phyloP scores from a whole-genome alignment of 202 grass and related monocot species.

The Musa balbisiana region DNA sequence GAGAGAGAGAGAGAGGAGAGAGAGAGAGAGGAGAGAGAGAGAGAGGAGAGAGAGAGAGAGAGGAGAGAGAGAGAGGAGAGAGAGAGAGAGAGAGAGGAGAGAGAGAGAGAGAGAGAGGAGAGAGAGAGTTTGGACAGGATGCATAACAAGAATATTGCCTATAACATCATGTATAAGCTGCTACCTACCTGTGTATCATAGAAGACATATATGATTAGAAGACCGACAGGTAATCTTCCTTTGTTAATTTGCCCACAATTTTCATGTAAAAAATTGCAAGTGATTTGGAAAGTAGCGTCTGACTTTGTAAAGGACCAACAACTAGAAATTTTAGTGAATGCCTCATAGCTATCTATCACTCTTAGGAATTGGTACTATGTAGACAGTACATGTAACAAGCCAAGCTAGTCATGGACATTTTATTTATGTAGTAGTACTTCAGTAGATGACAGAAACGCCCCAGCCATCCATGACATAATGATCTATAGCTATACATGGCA shows the following conservation, averaged over 20 bases:
- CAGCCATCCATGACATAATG: not conserved
- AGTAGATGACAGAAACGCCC: not conserved
- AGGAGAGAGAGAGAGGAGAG: no score
- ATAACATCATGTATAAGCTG: not conserved
- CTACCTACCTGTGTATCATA: not conserved
- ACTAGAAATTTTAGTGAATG: not conserved
- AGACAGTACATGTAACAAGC: not conserved
- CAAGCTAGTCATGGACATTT: not conserved
- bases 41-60: no score
- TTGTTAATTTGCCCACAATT: no score
- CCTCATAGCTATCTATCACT: not conserved
- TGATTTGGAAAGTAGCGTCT: not conserved
- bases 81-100: no score
- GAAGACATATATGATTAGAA: no score
- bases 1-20: no score
- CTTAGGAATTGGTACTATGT: not conserved
- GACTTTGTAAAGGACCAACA: not conserved
- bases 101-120: no score
- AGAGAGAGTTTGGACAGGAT: no score
- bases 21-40: no score
- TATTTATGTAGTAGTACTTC: not conserved
- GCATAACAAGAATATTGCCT: not conserved
- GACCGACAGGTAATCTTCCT: not conserved
- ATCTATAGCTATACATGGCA: not conserved
- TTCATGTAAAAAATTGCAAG: not conserved